These are phyloP conservation scores for Cordyceps cateniannulata DNA, from an alignment of 2,329 filamentous ascomycete genomes.

Conservation along the genomic window DNA sequence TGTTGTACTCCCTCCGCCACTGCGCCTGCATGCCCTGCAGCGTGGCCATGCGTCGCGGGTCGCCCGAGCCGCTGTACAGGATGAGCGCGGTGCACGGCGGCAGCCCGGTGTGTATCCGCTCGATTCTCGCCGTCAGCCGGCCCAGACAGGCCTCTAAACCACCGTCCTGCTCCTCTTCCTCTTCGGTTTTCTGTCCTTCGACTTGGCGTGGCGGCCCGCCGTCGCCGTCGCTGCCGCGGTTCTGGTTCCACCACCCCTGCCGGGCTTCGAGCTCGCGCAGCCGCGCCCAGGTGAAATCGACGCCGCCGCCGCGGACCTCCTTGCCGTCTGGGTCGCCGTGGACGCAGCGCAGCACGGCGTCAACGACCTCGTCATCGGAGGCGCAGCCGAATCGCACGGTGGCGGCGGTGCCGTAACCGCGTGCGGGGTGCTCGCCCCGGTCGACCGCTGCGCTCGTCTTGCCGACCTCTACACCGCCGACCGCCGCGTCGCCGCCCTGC, in stretches of 20 bases:
- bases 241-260: slow-evolving; percentile 62
- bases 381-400: slow-evolving; percentile 51
- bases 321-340: slow-evolving; percentile 51
- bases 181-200: no score
- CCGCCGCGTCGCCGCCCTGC: slow-evolving; percentile 51
- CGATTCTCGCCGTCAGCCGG: slow-evolving; percentile 42
- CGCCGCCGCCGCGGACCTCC: slow-evolving; percentile 52
- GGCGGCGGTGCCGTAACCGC: slow-evolving; percentile 50
- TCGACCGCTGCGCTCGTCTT: slow-evolving; percentile 74
- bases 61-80: slow-evolving; percentile 59
- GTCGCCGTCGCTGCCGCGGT: slow-evolving; percentile 32
- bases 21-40: slow-evolving; percentile 54
- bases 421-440: slow-evolving; percentile 75
- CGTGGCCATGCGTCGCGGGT: slow-evolving; percentile 59
- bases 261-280: slow-evolving; percentile 59
- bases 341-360: slow-evolving; percentile 51
- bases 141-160: slow-evolving; percentile 40
- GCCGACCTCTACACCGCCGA: slow-evolving; percentile 46
- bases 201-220: slow-evolving; percentile 31
- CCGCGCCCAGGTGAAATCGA: slow-evolving; percentile 61
- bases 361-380: slow-evolving; percentile 52
- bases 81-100: slow-evolving; percentile 61
- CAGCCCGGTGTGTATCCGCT: slow-evolving; percentile 49
- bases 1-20: slow-evolving; percentile 59
- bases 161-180: slow-evolving; percentile 11